Conservation (phyloP, 495 filamentous ascomycete species). For the Emericellopsis terricola region DNA sequence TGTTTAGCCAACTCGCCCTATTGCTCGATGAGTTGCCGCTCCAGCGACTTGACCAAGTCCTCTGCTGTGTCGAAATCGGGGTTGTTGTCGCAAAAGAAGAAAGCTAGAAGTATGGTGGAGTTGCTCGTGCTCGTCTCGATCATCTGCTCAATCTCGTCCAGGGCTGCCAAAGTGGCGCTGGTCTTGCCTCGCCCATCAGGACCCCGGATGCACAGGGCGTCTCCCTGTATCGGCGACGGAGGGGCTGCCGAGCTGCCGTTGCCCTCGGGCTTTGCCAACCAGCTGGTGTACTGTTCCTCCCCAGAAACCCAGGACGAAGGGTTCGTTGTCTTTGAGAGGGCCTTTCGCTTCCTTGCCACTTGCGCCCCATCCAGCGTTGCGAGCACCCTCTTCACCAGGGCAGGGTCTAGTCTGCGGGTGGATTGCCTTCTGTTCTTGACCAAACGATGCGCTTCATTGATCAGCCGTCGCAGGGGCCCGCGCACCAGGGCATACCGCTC, state of each 20-base stretch:
- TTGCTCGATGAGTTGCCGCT: slow-evolving; percentile 16
- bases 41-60: slow-evolving; percentile 18
- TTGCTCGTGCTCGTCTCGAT: slow-evolving; percentile 6
- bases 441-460: neutral
- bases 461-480: slow-evolving; percentile 12
- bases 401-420: neutral
- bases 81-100: slow-evolving; percentile 16
- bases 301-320: slow-evolving; percentile 16
- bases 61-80: slow-evolving; percentile 16
- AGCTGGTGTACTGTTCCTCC: slow-evolving; percentile 14
- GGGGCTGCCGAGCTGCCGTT: neutral
- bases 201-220: slow-evolving; percentile 17
- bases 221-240: slow-evolving; percentile 1
- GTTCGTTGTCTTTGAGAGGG: slow-evolving; percentile 10
- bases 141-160: slow-evolving; percentile 13
- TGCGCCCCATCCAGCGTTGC: slow-evolving; percentile 10
- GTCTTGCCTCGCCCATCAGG: slow-evolving; percentile 20
- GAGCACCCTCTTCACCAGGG: slow-evolving; percentile 11
- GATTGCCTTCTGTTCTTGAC: neutral
- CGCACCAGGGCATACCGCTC: slow-evolving; percentile 12
- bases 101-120: slow-evolving; percentile 13
- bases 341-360: slow-evolving; percentile 10
- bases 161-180: slow-evolving; percentile 12
- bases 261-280: slow-evolving; percentile 6
- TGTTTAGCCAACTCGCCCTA: slow-evolving; percentile 16